Evolutionary conservation across 768 basidiomycete species (phyloP), one percentile per base, ranked within the genome.

Genomic region (Hericium erinaceus): DNA sequence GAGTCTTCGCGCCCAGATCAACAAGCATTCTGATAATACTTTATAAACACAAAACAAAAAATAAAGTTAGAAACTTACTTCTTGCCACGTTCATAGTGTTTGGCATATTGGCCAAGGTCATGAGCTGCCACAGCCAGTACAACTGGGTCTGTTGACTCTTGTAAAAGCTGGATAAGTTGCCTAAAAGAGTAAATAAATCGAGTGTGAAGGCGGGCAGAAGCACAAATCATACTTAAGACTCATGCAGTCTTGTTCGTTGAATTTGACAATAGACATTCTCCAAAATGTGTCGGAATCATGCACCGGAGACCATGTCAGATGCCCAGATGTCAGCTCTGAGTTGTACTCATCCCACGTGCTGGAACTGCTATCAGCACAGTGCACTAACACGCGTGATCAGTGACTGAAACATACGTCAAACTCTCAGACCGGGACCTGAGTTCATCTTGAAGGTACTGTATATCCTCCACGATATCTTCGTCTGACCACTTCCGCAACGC

Each of bases 211-310:
- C 33, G 6, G 33, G 33, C 33, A 8, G 33, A 33, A 33, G 33
- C 33, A 33, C 33, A 10, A 33, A 18, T 26, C 49, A 18, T 40
- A 94, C 95, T 88, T 94, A 58, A 98, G 77, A 58, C 91, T 87
- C 65, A 87, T 83, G 62, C 85, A 79, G 66, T 92, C 87, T 55
- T 81, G 83, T 60, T 98, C 94, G 62, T 93, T 91, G 46, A 98
- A 72, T 67, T 83, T 92, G 7, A 76, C 73, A 4, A 89, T 94
- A 67, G 98, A 98, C 74, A 95, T 93, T 67, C 89, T 91, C 97
- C 97, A 99, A 74, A 99, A 99, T 39, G 92, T 84, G 59, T 98
- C 95, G 2, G 91, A 95, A 67, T 94, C 91, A 66, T 99, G 97
- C 10, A 92, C 89, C 12, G 95, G 95, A 4, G 91, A 85, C 97